Percentiles rank a stretch among this genome's conserved stretches.
Evolutionary conservation across 352 stramenopile species (phyloP).

Genomic region (Pythium aristosporum): DNA sequence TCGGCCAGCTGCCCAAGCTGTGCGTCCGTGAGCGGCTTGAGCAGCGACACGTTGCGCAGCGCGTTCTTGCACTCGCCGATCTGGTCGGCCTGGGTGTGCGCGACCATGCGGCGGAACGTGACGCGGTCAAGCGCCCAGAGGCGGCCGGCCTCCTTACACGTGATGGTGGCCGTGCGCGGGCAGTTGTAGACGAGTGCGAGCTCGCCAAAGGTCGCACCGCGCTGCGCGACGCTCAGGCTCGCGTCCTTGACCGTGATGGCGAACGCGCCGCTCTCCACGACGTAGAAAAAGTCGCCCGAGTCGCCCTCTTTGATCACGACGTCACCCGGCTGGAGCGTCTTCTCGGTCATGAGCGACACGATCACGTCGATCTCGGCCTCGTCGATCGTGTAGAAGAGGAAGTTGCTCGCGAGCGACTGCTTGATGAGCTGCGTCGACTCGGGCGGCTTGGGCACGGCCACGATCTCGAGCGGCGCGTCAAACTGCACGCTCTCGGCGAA

Average conservation of each 20-base stretch:
- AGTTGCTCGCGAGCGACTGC: conserved; percentile 74
- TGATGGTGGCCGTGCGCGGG: conserved; percentile 93
- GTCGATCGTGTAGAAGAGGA: conserved; percentile 76
- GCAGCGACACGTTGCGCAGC: conserved; percentile 86
- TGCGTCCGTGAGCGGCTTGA: conserved; percentile 83
- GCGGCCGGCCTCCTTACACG: conserved; percentile 72
- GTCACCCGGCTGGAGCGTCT: conserved; percentile 48
- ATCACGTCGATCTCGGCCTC: conserved; percentile 78
- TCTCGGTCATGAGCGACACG: conserved; percentile 84
- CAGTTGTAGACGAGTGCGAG: conserved; percentile 96
- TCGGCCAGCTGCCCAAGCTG: conserved; percentile 89
- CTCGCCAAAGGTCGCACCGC: conserved; percentile 92
- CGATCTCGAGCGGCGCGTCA: conserved; percentile 53
- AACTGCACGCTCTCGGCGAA: conserved; percentile 77
- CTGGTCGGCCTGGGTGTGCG: conserved; percentile 68
- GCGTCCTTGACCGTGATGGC: conserved; percentile 68
- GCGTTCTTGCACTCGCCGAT: conserved; percentile 76
- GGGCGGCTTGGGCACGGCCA: conserved; percentile 64
- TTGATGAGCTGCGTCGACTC: conserved; percentile 73
- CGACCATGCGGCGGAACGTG: conserved; percentile 78
- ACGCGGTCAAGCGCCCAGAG: conserved; percentile 94
- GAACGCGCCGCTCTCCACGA: conserved; percentile 91
- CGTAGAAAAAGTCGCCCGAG: conserved; percentile 91
- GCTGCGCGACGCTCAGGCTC: conserved; percentile 65
- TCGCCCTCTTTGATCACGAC: conserved; percentile 80